These are phyloP conservation scores for Cyclotella kingstonii DNA, from an alignment of 108 stramenopile genomes.

Conservation along the genomic window DNA sequence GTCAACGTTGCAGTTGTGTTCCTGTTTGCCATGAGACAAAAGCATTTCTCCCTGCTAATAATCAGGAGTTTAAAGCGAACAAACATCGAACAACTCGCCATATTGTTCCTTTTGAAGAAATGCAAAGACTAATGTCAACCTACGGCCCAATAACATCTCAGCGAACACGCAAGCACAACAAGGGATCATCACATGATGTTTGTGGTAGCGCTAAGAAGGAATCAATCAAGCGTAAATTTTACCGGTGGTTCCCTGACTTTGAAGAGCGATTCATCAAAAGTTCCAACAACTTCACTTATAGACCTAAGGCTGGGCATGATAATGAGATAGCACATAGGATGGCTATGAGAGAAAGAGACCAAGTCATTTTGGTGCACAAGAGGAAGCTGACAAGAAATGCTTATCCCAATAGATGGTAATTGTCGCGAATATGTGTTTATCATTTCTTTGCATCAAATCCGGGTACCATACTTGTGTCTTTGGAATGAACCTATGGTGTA, in stretches of 20 bases:
- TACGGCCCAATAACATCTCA: constrained; percentile 15
- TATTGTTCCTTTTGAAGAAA: constrained; percentile 12
- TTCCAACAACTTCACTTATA: neutral
- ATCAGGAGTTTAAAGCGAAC: constrained; percentile 1
- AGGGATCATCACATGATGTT: neutral
- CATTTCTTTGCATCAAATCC: too few species aligned
- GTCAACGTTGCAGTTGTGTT: too few species aligned
- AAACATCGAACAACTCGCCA: constrained; percentile 13
- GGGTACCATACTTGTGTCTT: too few species aligned
- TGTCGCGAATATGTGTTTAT: too few species aligned
- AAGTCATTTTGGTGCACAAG: constrained; percentile 8
- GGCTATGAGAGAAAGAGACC: constrained; percentile 7
- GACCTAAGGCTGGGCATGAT: constrained; percentile 13
- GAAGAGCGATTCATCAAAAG: constrained; percentile 14
- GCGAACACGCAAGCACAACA: constrained; percentile 7
- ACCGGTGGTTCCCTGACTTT: constrained; percentile 24
- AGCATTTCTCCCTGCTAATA: neutral
- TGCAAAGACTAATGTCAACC: constrained; percentile 14
- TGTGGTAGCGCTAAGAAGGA: neutral
- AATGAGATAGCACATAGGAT: constrained; percentile 1
- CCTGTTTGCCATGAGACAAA: too few species aligned
- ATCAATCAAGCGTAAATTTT: constrained; percentile 17
- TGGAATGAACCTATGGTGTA: too few species aligned
- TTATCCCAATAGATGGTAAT: too few species aligned
- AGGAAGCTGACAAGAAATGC: too few species aligned